phyloP scores from a whole-genome alignment of 2,329 filamentous ascomycete species.

The Calycina herbarum region DNA sequence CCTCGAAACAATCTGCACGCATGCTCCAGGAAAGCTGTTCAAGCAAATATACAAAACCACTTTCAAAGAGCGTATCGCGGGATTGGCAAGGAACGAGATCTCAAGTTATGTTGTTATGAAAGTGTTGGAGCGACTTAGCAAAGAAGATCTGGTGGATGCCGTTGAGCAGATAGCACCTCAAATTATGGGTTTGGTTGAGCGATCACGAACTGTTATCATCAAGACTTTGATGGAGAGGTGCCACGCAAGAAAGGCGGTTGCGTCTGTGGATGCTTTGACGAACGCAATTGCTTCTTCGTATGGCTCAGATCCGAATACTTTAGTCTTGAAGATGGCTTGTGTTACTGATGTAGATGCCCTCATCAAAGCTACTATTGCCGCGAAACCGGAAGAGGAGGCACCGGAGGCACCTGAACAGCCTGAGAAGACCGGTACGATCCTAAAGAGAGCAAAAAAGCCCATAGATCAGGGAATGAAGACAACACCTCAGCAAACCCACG shows the following conservation, averaged over 20 bases:
- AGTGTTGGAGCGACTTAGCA: constrained; percentile 79
- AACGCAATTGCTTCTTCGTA: constrained; percentile 39
- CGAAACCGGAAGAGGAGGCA: constrained; percentile 38
- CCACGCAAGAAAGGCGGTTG: constrained; percentile 62
- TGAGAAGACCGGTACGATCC: not conserved
- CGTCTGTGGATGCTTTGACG: constrained; percentile 48
- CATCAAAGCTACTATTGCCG: constrained; percentile 46
- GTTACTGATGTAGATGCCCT: constrained; percentile 51
- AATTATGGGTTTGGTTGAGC: constrained; percentile 70
- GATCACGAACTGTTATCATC: constrained; percentile 76
- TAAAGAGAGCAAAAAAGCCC: constrained; percentile 26
- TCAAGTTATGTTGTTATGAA: constrained; percentile 84
- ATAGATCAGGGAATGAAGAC: constrained; percentile 20
- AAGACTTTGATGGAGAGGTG: constrained; percentile 83
- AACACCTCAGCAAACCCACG: constrained; percentile 67
- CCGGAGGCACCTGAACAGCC: constrained; percentile 28
- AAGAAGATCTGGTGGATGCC: constrained; percentile 77
- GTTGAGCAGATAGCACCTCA: constrained; percentile 72
- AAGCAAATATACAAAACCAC: constrained; percentile 80
- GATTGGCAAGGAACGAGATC: constrained; percentile 83
- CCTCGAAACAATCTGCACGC: constrained; percentile 79
- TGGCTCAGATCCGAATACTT: constrained; percentile 34
- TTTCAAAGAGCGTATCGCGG: constrained; percentile 77
- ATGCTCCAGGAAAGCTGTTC: constrained; percentile 85
- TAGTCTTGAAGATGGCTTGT: constrained; percentile 61